These are phyloP conservation scores for Daucus carota DNA, from an alignment of 129 eudicot species.

Conservation along the genomic window DNA sequence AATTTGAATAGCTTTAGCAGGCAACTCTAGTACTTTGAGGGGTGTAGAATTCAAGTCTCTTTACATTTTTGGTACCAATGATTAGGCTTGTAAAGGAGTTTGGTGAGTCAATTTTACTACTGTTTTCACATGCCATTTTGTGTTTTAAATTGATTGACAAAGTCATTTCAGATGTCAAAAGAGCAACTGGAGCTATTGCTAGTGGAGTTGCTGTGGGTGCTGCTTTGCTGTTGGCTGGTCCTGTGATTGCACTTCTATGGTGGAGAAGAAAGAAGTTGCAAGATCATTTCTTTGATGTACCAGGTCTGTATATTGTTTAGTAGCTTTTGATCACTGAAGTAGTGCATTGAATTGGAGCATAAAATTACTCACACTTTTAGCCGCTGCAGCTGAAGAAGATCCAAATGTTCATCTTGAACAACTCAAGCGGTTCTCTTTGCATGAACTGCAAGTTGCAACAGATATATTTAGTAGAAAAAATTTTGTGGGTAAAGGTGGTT, in stretches of 20 bases:
- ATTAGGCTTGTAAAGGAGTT: not conserved
- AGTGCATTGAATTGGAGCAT: not conserved
- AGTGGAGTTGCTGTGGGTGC: constrained; percentile 86
- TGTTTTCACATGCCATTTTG: constrained; percentile 11
- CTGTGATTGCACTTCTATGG: constrained; percentile 65
- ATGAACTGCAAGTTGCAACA: constrained; percentile 12
- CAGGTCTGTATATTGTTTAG: constrained; percentile 44
- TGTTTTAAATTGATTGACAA: not conserved
- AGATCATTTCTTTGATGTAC: constrained; percentile 80
- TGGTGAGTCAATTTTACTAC: not conserved
- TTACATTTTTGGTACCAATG: not conserved
- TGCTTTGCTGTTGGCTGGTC: constrained; percentile 67
- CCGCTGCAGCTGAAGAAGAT: constrained; percentile 48
- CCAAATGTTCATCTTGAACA: constrained; percentile 50
- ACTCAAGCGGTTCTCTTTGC: constrained; percentile 46
- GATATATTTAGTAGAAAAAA: not conserved
- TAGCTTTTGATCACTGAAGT: not conserved
- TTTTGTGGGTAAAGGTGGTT: not conserved
- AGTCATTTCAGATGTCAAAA: constrained; percentile 24
- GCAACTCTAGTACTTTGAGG: not conserved
- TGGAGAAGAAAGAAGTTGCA: constrained; percentile 53
- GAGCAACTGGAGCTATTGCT: constrained; percentile 54
- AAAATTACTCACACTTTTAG: not conserved
- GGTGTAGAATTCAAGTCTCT: not conserved
- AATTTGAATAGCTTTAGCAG: not conserved